Percentiles rank a stretch among this genome's conserved stretches.
These are phyloP conservation scores for Vickermania spadyakhi DNA, from an alignment of 208 protist genomes.

Conservation along the genomic window DNA sequence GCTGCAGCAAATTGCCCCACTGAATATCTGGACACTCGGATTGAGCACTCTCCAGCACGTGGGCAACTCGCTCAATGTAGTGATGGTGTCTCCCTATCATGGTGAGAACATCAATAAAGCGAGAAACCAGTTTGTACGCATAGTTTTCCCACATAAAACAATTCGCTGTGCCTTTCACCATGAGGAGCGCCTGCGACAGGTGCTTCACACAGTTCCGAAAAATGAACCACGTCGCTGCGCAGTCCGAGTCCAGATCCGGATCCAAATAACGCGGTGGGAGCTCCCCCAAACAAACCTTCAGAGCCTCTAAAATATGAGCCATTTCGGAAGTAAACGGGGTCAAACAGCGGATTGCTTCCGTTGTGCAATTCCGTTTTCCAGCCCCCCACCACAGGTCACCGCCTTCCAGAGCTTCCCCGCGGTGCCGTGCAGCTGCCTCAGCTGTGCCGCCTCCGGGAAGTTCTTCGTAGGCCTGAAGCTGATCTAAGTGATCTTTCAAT, in stretches of 20 bases:
- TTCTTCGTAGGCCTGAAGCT: slow-evolving; percentile 35
- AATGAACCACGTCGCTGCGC: slow-evolving; percentile 80
- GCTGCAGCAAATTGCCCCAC: slow-evolving; percentile 54
- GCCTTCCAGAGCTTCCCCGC: background rate
- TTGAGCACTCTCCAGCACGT: slow-evolving; percentile 58
- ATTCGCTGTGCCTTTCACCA: slow-evolving; percentile 24
- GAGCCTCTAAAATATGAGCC: slow-evolving; percentile 54
- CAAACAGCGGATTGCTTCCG: slow-evolving; percentile 2
- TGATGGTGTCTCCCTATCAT: slow-evolving; percentile 78
- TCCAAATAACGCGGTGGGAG: slow-evolving; percentile 63
- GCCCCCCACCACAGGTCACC: slow-evolving; percentile 4
- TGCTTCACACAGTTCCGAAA: slow-evolving; percentile 77
- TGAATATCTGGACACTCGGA: slow-evolving; percentile 59
- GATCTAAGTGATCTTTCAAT: slow-evolving; percentile 46
- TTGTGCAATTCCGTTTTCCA: slow-evolving; percentile 4
- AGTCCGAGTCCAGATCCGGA: slow-evolving; percentile 70
- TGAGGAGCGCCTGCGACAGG: slow-evolving; percentile 51
- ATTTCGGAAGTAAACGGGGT: slow-evolving; percentile 69
- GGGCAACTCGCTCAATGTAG: slow-evolving; percentile 63
- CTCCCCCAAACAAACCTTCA: slow-evolving; percentile 62
- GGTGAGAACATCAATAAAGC: slow-evolving; percentile 67
- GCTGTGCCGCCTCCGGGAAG: background rate
- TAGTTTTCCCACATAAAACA: slow-evolving; percentile 60
- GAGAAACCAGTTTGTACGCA: slow-evolving; percentile 57
- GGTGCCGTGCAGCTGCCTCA: background rate